Percentiles rank a stretch among this genome's conserved stretches.
Conservation (phyloP, 2,329 filamentous ascomycete genomes). For the Penicillium sp. region DNA sequence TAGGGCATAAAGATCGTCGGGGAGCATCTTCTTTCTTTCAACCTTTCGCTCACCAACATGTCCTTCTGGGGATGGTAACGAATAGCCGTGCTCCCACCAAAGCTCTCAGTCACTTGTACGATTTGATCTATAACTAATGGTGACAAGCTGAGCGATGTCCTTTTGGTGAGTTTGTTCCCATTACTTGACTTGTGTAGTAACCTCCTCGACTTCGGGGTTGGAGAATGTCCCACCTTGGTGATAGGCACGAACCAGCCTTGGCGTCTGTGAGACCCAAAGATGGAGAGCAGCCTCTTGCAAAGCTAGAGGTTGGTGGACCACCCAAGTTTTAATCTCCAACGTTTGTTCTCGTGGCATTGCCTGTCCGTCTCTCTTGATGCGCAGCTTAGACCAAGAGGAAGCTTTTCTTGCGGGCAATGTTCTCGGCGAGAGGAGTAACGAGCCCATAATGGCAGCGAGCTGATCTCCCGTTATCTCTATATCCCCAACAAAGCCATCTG, state of each 20-base stretch:
- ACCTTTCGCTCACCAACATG: not conserved
- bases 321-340: conserved; percentile 52
- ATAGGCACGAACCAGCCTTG: conserved; percentile 51
- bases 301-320: conserved; percentile 34
- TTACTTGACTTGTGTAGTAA: not conserved
- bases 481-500: not conserved
- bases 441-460: not conserved
- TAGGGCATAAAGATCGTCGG: not conserved
- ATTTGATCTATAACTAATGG: not conserved
- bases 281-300: conserved; percentile 43
- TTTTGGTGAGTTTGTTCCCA: not conserved
- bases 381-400: conserved; percentile 29
- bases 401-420: not conserved
- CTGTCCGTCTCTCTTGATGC: conserved; percentile 35
- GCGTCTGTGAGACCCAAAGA: conserved; percentile 52
- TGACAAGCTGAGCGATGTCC: not conserved
- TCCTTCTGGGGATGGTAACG: not conserved
- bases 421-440: not conserved
- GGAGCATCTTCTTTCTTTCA: not conserved
- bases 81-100: not conserved
- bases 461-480: not conserved
- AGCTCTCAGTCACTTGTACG: not conserved
- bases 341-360: conserved; percentile 39
- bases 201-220: not conserved
- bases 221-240: conserved; percentile 26